These are phyloP conservation scores for Pythium grandisporangium DNA, from an alignment of 352 stramenopile genomes.

Conservation along the genomic window DNA sequence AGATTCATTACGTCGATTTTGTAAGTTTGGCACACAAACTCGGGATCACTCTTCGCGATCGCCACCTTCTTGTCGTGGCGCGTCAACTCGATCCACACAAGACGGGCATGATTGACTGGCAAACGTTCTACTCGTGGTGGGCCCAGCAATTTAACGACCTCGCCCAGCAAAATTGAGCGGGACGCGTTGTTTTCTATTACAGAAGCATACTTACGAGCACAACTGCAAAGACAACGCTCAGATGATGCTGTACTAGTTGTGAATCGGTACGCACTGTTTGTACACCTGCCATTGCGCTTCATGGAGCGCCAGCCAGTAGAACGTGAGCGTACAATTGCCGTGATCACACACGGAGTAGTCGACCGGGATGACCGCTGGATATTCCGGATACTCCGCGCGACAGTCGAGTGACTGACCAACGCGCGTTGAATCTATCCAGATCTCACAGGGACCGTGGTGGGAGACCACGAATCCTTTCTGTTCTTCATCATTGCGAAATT, in stretches of 20 bases:
- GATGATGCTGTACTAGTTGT: too few relatives aligned
- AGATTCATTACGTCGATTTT: constrained; percentile 39
- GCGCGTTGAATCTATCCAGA: constrained; percentile 24
- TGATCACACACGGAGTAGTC: constrained; percentile 14
- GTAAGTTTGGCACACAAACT: constrained; percentile 27
- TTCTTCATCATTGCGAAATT: constrained; percentile 27
- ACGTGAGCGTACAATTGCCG: constrained; percentile 12
- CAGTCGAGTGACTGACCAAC: constrained; percentile 27
- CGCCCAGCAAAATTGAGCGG: too few relatives aligned
- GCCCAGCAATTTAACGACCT: constrained; percentile 27
- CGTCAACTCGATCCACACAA: constrained; percentile 38
- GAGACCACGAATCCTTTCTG: constrained; percentile 20
- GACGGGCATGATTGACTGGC: constrained; percentile 45
- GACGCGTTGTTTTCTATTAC: background rate
- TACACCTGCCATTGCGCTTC: constrained; percentile 11
- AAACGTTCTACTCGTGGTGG: constrained; percentile 62
- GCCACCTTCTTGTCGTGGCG: constrained; percentile 33
- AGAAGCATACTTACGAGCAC: background rate
- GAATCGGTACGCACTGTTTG: constrained; percentile 5
- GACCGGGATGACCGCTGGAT: constrained; percentile 16
- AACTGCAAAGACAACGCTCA: background rate
- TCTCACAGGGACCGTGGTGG: constrained; percentile 28
- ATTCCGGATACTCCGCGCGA: constrained; percentile 13
- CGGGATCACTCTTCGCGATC: constrained; percentile 23
- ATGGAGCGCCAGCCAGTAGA: constrained; percentile 12